These are phyloP conservation scores for Saturnispora silvae DNA, from an alignment of 805 yeast genomes.

Conservation along the genomic window DNA sequence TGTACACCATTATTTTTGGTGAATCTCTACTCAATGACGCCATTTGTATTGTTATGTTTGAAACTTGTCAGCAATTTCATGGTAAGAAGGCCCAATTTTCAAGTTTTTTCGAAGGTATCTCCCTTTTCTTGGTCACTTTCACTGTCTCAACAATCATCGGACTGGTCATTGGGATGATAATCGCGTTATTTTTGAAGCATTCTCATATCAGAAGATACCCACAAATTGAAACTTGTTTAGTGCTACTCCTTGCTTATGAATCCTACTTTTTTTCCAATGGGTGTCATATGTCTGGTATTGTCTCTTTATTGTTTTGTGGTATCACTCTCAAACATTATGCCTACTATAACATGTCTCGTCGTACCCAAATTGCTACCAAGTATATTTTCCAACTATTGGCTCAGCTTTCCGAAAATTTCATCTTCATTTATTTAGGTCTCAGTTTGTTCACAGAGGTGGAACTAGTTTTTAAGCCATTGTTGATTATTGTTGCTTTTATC, in stretches of 20 bases:
- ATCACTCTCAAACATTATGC: slow-evolving; percentile 96
- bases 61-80: slow-evolving; percentile 93
- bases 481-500: slow-evolving; percentile 80
- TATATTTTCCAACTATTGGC: slow-evolving; percentile 91
- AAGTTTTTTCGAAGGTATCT: slow-evolving; percentile 86
- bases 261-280: slow-evolving; percentile 97
- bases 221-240: slow-evolving; percentile 93
- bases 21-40: slow-evolving; percentile 95
- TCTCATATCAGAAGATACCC: slow-evolving; percentile 90
- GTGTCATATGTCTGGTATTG: slow-evolving; percentile 98
- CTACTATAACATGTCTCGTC: slow-evolving; percentile 91
- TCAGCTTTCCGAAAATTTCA: slow-evolving; percentile 91
- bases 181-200: slow-evolving; percentile 84
- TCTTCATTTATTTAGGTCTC: slow-evolving; percentile 87
- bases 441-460: slow-evolving; percentile 95
- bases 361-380: slow-evolving; percentile 94
- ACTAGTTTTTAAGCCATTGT: slow-evolving; percentile 83
- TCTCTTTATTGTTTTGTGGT: slow-evolving; percentile 88
- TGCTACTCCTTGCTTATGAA: slow-evolving; percentile 83
- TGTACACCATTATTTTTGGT: slow-evolving; percentile 94
- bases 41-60: slow-evolving; percentile 97
- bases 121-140: slow-evolving; percentile 86
- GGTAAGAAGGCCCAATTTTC: slow-evolving; percentile 69
- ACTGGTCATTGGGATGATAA: slow-evolving; percentile 72
- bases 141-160: slow-evolving; percentile 88